These are phyloP conservation scores for Skeletonema grethae DNA, from an alignment of 108 stramenopile genomes.

Conservation along the genomic window DNA sequence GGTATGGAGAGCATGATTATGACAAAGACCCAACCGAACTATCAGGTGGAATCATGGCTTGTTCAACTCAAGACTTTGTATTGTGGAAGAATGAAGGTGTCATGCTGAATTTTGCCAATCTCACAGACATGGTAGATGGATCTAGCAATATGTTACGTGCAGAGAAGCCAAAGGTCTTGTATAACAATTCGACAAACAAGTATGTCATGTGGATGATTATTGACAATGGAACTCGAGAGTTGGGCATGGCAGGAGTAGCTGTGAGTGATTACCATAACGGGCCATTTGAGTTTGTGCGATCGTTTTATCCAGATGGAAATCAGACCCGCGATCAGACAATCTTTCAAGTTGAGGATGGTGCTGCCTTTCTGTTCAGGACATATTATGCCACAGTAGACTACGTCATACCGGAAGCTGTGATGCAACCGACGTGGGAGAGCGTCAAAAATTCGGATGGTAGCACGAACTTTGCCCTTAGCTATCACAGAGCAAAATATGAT, in stretches of 20 bases:
- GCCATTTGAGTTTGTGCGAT: constrained; percentile 71
- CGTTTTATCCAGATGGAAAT: constrained; percentile 89
- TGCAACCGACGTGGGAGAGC: constrained; percentile 91
- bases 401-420: constrained; percentile 73
- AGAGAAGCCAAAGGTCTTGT: constrained; percentile 76
- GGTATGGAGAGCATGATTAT: constrained; percentile 72
- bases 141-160: constrained; percentile 27
- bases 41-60: constrained; percentile 73
- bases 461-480: constrained; percentile 78
- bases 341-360: constrained; percentile 59
- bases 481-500: constrained; percentile 81
- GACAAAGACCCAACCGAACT: constrained; percentile 14
- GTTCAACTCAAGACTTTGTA: constrained; percentile 75
- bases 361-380: constrained; percentile 61
- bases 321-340: constrained; percentile 85
- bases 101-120: constrained; percentile 72
- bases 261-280: constrained; percentile 69
- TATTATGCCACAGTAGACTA: constrained; percentile 83
- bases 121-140: constrained; percentile 80
- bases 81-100: constrained; percentile 84
- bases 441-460: constrained; percentile 71
- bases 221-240: constrained; percentile 51
- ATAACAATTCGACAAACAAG: constrained; percentile 50
- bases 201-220: constrained; percentile 90
- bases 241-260: constrained; percentile 80